A percentile compares a stretch with the other conserved stretches of the same genome.
These are phyloP conservation scores for Nigrograna mackinnonii DNA, from an alignment of 2,329 filamentous ascomycete species.

Conservation along the genomic window DNA sequence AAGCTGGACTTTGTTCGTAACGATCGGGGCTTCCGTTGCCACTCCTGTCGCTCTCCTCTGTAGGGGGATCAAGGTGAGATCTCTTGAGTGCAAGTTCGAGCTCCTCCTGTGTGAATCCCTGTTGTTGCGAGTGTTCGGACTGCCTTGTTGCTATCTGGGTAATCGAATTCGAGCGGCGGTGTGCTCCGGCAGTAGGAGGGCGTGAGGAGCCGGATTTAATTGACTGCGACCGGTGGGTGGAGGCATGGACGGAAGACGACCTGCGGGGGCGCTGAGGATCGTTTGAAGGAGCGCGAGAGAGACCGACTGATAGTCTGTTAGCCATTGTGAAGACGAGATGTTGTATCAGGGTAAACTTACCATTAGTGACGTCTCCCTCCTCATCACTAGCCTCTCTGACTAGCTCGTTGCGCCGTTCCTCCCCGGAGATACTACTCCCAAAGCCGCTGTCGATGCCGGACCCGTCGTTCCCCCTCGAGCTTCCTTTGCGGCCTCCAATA, in stretches of 20 bases:
- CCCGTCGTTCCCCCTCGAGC: conserved; percentile 42
- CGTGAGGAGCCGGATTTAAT: conserved; percentile 19
- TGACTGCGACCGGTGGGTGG: conserved; percentile 6
- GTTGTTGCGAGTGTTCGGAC: conserved; percentile 39
- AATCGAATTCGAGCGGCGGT: conserved; percentile 25
- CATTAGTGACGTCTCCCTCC: conserved; percentile 49
- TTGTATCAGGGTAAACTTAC: conserved; percentile 29
- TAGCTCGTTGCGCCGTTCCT: conserved; percentile 31
- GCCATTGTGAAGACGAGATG: neutral
- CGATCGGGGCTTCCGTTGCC: conserved; percentile 16
- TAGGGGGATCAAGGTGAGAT: conserved; percentile 39
- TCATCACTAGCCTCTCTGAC: conserved; percentile 49
- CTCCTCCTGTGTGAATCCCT: conserved; percentile 49
- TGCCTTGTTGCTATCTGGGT: no score
- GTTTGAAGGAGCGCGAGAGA: conserved; percentile 36
- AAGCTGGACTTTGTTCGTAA: no score
- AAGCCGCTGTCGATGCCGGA: conserved; percentile 39
- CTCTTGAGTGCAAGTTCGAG: conserved; percentile 47
- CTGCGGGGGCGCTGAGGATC: conserved; percentile 31
- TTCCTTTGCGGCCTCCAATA: conserved; percentile 38
- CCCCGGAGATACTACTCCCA: conserved; percentile 35
- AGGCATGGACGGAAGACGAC: conserved; percentile 25
- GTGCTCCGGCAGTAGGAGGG: conserved; percentile 29
- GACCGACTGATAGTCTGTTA: conserved; percentile 25
- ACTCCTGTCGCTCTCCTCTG: conserved; percentile 32